These are phyloP conservation scores for Vickermania ingenoplastis DNA, from an alignment of 208 protist species.

Conservation along the genomic window DNA sequence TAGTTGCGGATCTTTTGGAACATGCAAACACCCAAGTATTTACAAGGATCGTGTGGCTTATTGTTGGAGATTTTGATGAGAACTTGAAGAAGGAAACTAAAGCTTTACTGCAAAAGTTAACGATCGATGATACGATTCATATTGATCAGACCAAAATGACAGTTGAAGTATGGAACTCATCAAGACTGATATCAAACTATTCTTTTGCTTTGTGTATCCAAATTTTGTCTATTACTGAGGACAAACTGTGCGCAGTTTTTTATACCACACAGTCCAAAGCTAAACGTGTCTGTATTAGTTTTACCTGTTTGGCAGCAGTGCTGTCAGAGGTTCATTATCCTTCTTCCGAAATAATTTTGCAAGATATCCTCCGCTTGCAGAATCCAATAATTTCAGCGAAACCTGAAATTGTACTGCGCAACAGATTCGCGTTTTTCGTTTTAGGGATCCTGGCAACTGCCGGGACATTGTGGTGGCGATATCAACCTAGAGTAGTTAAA, in stretches of 20 bases:
- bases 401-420: too few relatives aligned
- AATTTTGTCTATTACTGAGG: background rate
- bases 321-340: background rate
- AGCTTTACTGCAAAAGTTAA: too few relatives aligned
- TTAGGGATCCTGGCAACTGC: too few relatives aligned
- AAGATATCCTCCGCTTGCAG: too few relatives aligned
- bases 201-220: conserved; percentile 12
- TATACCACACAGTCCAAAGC: background rate
- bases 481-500: too few relatives aligned
- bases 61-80: too few relatives aligned
- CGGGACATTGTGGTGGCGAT: too few relatives aligned
- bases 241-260: conserved; percentile 2
- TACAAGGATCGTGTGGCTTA: conserved; percentile 2
- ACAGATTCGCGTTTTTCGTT: too few relatives aligned
- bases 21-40: conserved; percentile 1
- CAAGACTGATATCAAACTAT: background rate
- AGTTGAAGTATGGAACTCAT: background rate
- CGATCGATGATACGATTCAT: background rate
- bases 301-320: conserved; percentile 1
- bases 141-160: background rate
- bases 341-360: background rate
- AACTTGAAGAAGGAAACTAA: too few relatives aligned
- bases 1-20: background rate
- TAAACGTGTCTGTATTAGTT: background rate
- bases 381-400: too few relatives aligned